Base-by-base conservation (phyloP, 1,284 basidiomycete species). In the Exsudoporus floridanus region DNA sequence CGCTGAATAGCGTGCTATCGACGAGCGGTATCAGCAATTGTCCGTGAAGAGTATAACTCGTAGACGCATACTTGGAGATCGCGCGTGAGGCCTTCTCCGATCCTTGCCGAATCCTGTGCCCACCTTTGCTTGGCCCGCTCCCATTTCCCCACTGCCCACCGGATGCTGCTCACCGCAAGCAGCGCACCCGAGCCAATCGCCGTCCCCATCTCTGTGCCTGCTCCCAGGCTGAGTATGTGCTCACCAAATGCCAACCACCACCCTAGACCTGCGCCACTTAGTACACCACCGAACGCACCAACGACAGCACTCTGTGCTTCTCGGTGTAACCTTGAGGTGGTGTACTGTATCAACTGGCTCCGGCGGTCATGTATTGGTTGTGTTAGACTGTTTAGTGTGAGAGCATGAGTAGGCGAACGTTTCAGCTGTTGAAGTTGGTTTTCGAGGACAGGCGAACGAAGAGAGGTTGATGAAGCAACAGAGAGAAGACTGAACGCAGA, bases 131-230 rank as follows among this genome's bases (percentile, higher is more conserved):
- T 88, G 3, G 84, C 84, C 57, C 74, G 79, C 48, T 86, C 84
- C 90, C 91, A 94, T 53, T 75, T 74, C 4, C 80, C 80, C 18
- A 89, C 77, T 7, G 83, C 84, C 80, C 87, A 86, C 25, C 87
- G 75, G 34, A 92, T 54, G 23, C 83, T 80, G 1, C 70, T 62
- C 13, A 82, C 69, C 0, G 79, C 71, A 7, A 78, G 73, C 7
- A 94, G 67, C 34, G 80, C 68, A 5, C 86, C 89, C 0, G 81
- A 69, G 0, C 84, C 89, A 18, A 83, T 61, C 0, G 85, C 84
- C 0, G 86, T 88, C 27, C 76, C 75, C 4, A 76, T 68, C 56
- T 84, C 80, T 49, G 82, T 61, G 1, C 75, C 73, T 16, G 75
- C 57, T 50, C 69, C 69, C 23, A 70, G 69, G 31, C 70, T 71